These are phyloP conservation scores for Paramecium sexaurelia DNA, from an alignment of 73 alveolate genomes.

Conservation along the genomic window DNA sequence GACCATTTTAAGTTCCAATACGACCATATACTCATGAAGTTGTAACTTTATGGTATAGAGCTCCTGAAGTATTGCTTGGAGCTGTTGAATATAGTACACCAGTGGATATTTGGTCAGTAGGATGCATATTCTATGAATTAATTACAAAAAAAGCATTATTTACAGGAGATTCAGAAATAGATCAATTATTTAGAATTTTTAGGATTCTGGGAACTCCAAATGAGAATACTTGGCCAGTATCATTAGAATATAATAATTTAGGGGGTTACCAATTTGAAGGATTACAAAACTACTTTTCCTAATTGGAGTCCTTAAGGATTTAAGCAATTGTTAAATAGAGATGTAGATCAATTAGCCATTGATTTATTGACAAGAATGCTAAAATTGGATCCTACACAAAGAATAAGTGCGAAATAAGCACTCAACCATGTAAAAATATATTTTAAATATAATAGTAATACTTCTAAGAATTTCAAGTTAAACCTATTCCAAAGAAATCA, in stretches of 20 bases:
- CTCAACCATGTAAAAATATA: background rate
- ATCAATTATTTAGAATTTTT: slow-evolving; percentile 84
- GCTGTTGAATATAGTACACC: slow-evolving; percentile 78
- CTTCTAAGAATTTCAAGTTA: slow-evolving; percentile 47
- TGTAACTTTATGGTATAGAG: slow-evolving; percentile 88
- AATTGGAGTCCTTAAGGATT: slow-evolving; percentile 70
- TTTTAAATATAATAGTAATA: background rate
- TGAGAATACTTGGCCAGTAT: slow-evolving; percentile 86
- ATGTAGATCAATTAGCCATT: slow-evolving; percentile 55
- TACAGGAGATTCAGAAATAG: slow-evolving; percentile 89
- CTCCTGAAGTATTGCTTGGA: slow-evolving; percentile 88
- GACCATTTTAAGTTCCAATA: slow-evolving; percentile 75
- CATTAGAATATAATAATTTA: slow-evolving; percentile 69
- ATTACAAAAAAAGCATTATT: slow-evolving; percentile 85
- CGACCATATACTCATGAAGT: slow-evolving; percentile 87
- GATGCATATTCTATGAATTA: slow-evolving; percentile 89
- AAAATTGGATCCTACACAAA: slow-evolving; percentile 54
- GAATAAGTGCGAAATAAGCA: slow-evolving; percentile 59
- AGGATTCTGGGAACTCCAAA: slow-evolving; percentile 91
- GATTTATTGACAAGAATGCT: slow-evolving; percentile 56
- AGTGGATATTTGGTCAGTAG: slow-evolving; percentile 94
- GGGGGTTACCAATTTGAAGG: slow-evolving; percentile 78
- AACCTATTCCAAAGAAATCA: background rate
- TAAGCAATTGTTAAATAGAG: slow-evolving; percentile 13
- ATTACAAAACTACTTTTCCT: slow-evolving; percentile 80